Evolutionary conservation across 2,329 filamentous ascomycete genomes (phyloP).

Genomic region (Scortechinia acanthostroma): DNA sequence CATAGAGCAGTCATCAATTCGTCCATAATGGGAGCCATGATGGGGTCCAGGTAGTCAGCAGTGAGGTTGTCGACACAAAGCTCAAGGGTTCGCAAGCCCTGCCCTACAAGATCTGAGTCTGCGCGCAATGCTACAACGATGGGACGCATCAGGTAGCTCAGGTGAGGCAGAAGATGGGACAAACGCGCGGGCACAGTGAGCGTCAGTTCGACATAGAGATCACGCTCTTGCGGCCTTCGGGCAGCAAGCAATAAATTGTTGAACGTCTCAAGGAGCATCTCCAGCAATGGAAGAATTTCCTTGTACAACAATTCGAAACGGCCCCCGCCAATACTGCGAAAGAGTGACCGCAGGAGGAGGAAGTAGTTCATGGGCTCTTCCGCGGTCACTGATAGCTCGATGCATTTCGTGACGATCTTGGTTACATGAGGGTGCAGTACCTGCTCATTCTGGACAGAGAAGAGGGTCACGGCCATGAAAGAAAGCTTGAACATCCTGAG

Average conservation of each 20-base stretch:
- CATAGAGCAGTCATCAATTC: conserved; percentile 97
- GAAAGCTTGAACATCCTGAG: conserved; percentile 93
- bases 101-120: conserved; percentile 86
- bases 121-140: conserved; percentile 90
- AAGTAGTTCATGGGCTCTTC: conserved; percentile 99
- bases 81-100: conserved; percentile 86
- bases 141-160: conserved; percentile 94
- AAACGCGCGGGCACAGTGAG: conserved; percentile 90
- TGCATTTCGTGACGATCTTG: conserved; percentile 94
- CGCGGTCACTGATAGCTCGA: conserved; percentile 88
- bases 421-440: conserved; percentile 92
- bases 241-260: conserved; percentile 90
- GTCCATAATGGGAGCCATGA: conserved; percentile 98
- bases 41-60: conserved; percentile 93
- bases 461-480: conserved; percentile 98
- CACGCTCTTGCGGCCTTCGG: conserved; percentile 80
- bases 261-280: conserved; percentile 95
- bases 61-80: conserved; percentile 97
- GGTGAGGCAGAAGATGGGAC: conserved; percentile 87
- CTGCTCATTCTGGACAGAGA: conserved; percentile 88
- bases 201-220: conserved; percentile 94
- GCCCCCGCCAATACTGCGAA: conserved; percentile 91
- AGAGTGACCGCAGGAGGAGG: conserved; percentile 80
- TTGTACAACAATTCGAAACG: conserved; percentile 98
- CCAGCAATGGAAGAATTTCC: conserved; percentile 87